phyloP scores from a whole-genome alignment of 768 basidiomycete genomes.

The Pholiota molesta region DNA sequence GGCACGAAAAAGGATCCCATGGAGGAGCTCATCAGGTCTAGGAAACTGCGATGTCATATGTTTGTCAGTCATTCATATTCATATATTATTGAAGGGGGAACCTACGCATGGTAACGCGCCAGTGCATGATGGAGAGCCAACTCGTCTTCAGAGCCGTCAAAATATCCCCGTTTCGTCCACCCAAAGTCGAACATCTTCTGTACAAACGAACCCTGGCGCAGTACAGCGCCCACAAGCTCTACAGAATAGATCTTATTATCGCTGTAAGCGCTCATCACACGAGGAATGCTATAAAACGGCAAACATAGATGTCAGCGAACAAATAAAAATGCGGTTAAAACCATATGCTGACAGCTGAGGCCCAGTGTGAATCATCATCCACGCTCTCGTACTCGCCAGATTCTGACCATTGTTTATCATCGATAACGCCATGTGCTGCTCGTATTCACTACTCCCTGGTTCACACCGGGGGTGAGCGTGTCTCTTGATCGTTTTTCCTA shows the following conservation, averaged over 20 bases:
- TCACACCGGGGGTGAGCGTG: neutral
- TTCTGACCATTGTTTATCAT: conserved; percentile 17
- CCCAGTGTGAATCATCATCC: conserved; percentile 11
- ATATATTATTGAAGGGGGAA: neutral
- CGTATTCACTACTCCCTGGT: neutral
- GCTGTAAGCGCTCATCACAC: conserved; percentile 54
- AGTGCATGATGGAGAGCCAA: conserved; percentile 49
- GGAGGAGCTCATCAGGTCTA: conserved; percentile 54
- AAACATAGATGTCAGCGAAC: no score
- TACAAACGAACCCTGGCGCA: conserved; percentile 60
- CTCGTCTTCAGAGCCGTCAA: conserved; percentile 38
- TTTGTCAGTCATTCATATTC: neutral
- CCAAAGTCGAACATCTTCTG: conserved; percentile 52
- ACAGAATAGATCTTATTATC: conserved; percentile 57
- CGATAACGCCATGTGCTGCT: conserved; percentile 4
- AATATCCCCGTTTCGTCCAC: conserved; percentile 51
- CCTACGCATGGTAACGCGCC: conserved; percentile 62
- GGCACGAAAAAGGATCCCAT: conserved; percentile 52
- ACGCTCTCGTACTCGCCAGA: conserved; percentile 7
- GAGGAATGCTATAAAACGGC: conserved; percentile 30
- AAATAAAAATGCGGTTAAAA: no score
- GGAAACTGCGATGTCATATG: conserved; percentile 37
- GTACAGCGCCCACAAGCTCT: conserved; percentile 59
- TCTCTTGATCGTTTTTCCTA: neutral
- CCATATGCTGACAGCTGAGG: no score